Evolutionary conservation across 1,284 basidiomycete species (phyloP), one percentile per base, ranked within the genome.

Genomic region (Sanghuangporus weigelae): DNA sequence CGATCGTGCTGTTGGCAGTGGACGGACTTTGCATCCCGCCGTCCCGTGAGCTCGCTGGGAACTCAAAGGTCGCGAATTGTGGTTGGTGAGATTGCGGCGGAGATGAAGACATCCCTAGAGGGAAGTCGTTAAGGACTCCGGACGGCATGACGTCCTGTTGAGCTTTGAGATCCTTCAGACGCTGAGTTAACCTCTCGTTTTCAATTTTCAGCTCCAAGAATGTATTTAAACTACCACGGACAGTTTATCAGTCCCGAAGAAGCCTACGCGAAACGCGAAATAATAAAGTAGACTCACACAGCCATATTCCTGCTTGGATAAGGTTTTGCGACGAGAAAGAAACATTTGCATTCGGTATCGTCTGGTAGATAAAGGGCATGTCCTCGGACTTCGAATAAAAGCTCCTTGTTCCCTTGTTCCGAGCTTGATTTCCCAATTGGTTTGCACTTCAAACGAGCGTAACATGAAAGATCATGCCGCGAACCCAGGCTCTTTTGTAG

Each of bases 171-270:
- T 63, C 57, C 12, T n/a, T 35, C 0, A 63, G 49, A 42, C 81
- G 80, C 62, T 79, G 78, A 68, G 84, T 83, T 46, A 93, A 73
- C 12, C 84, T 80, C 71, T 90, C 85, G 72, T 93, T 90, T 74
- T 92, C 89, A 60, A 85, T 79, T 73, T 90, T 91, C 62, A 92
- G 81, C 69, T 93, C 90, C 44, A 93, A 73, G 70, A 89, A 87
- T 3, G 87, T 87, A 70, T 91, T 86, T 42, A 93, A 76, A 82
- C 90, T 92, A 31, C 26, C 26, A 31, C 26, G 3, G 26, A 4
- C 3, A 31, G 69, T 14, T 36, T 31, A 44, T 21, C 46, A 61
- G 31, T 31, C 26, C 23, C 49, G 12, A 50, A 31, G 35, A 59
- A 51, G 7, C 10, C 3, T 6, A 14, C 16, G 44, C 7, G 7